Evolutionary conservation across 495 filamentous ascomycete species (phyloP).

Genomic region (Podospora didyma): DNA sequence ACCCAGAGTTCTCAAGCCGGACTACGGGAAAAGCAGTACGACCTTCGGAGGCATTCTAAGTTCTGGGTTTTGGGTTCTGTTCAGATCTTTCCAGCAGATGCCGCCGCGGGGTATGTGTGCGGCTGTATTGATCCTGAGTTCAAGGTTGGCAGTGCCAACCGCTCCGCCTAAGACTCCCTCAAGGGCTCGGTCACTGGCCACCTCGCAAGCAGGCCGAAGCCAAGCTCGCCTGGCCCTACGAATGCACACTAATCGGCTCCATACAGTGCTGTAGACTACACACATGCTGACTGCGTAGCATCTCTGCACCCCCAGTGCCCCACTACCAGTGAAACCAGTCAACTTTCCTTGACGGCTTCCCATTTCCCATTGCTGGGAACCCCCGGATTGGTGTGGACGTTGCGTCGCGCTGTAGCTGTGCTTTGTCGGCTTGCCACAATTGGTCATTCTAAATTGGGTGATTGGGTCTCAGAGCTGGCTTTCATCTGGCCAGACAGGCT

Average conservation of each 20-base stretch:
- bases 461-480: neutral
- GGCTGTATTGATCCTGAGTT: neutral
- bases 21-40: too few relatives aligned
- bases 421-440: conserved; percentile 3
- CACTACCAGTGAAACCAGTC: neutral
- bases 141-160: neutral
- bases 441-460: conserved; percentile 9
- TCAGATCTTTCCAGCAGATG: neutral
- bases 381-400: too few relatives aligned
- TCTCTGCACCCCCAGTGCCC: neutral
- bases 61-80: too few relatives aligned
- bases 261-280: too few relatives aligned
- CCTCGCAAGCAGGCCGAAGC: too few relatives aligned
- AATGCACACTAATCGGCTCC: neutral
- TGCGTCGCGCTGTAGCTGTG: neutral
- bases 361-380: neutral
- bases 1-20: too few relatives aligned
- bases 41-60: too few relatives aligned
- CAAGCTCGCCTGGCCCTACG: too few relatives aligned
- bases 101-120: neutral
- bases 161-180: neutral
- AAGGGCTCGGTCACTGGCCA: neutral
- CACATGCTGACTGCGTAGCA: neutral
- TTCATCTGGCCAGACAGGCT: neutral
- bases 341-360: neutral